Percentiles rank a stretch among this genome's conserved stretches.
Evolutionary conservation across 2,329 filamentous ascomycete genomes (phyloP).

Genomic region (Trichoderma oligosporum): DNA sequence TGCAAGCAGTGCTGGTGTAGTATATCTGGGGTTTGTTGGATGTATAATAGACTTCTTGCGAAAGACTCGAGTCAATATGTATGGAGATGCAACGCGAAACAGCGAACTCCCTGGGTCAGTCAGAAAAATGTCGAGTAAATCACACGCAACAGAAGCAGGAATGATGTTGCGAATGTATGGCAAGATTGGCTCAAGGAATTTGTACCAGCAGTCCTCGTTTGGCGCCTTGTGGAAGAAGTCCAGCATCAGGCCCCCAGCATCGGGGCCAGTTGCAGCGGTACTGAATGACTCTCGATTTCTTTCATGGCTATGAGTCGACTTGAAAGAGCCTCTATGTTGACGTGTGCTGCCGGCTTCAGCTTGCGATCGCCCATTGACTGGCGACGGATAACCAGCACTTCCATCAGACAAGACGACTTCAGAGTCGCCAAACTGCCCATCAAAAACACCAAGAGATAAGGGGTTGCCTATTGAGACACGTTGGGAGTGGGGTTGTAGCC

Average conservation of each 20-base stretch:
- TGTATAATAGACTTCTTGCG: constrained; percentile 43
- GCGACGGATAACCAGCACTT: constrained; percentile 30
- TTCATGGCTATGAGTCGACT: constrained; percentile 22
- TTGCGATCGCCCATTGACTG: constrained; percentile 21
- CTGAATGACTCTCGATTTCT: constrained; percentile 22
- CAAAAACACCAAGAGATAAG: constrained; percentile 5
- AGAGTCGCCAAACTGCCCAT: constrained; percentile 21
- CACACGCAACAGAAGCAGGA: constrained; percentile 40
- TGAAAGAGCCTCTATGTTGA: constrained; percentile 22
- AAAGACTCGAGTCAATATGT: constrained; percentile 45
- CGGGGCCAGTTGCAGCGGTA: constrained; percentile 20
- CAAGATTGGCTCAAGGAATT: constrained; percentile 40
- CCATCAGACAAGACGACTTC: constrained; percentile 29
- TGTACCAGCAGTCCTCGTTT: constrained; percentile 36
- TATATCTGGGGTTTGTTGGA: constrained; percentile 37
- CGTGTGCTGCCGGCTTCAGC: constrained; percentile 1
- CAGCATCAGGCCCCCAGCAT: constrained; percentile 19
- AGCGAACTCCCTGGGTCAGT: constrained; percentile 42
- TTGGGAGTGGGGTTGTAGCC: constrained; percentile 14
- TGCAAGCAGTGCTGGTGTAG: constrained; percentile 43
- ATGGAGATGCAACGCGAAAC: constrained; percentile 44
- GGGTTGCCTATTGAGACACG: constrained; percentile 9
- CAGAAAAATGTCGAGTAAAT: constrained; percentile 47
- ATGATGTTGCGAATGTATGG: constrained; percentile 39
- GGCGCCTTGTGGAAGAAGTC: constrained; percentile 28